Conservation (phyloP, 2,329 filamentous ascomycete genomes). For the Aspergillus intermedius region DNA sequence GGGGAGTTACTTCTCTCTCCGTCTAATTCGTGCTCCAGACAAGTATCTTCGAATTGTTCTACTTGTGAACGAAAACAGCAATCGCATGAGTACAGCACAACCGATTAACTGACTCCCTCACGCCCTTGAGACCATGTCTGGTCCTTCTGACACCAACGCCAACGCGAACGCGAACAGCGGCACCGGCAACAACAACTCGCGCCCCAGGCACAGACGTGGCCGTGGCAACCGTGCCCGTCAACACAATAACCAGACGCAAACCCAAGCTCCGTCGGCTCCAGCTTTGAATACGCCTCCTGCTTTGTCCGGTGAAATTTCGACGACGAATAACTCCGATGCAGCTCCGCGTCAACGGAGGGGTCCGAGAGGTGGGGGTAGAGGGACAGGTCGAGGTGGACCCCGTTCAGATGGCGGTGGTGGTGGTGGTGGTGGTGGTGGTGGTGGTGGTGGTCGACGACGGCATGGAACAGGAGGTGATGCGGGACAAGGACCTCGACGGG, state of each 20-base stretch:
- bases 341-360: slow-evolving; percentile 16
- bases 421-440: slow-evolving; percentile 11
- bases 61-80: no score
- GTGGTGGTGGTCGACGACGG: slow-evolving; percentile 13
- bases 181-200: slow-evolving; percentile 6
- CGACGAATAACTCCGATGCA: slow-evolving; percentile 4
- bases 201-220: slow-evolving; percentile 18
- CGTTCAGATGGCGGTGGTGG: slow-evolving; percentile 8
- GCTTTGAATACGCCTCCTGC: slow-evolving; percentile 1
- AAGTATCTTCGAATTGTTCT: background rate
- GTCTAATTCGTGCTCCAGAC: background rate
- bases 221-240: slow-evolving; percentile 19
- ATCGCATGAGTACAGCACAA: slow-evolving; percentile 9
- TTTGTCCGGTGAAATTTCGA: slow-evolving; percentile 1
- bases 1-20: background rate
- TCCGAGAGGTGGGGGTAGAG: slow-evolving; percentile 20
- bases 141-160: slow-evolving; percentile 5
- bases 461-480: slow-evolving; percentile 10
- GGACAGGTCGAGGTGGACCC: slow-evolving; percentile 6
- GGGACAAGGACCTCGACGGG: slow-evolving; percentile 6
- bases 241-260: slow-evolving; percentile 9
- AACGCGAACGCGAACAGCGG: slow-evolving; percentile 3
- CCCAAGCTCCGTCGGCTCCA: slow-evolving; percentile 4
- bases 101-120: background rate
- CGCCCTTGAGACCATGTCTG: slow-evolving; percentile 12